These are phyloP conservation scores for Cyclotella choctawhatcheeana DNA, from an alignment of 108 stramenopile species.

Conservation along the genomic window DNA sequence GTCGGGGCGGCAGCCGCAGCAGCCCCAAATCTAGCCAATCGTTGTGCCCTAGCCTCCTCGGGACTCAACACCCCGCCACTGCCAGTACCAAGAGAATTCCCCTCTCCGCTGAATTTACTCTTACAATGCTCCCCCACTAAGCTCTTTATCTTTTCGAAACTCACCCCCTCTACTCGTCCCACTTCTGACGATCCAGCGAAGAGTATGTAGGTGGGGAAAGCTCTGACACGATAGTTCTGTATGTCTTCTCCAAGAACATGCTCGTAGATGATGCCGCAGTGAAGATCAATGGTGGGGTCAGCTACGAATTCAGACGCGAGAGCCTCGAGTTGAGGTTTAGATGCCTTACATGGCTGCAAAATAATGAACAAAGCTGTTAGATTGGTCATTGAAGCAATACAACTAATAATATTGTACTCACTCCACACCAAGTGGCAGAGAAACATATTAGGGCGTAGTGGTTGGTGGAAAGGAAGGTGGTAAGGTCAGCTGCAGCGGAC, in stretches of 20 bases:
- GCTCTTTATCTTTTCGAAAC: slow-evolving; percentile 63
- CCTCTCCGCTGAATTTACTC: slow-evolving; percentile 48
- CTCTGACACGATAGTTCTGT: slow-evolving; percentile 64
- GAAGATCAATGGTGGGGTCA: slow-evolving; percentile 39
- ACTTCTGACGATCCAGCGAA: slow-evolving; percentile 46
- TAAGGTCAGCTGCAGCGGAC: slow-evolving; percentile 47
- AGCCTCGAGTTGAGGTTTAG: slow-evolving; percentile 65
- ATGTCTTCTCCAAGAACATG: slow-evolving; percentile 65
- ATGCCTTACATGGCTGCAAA: slow-evolving; percentile 77
- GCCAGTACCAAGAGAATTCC: slow-evolving; percentile 69
- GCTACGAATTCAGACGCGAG: slow-evolving; percentile 43
- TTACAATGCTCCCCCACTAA: slow-evolving; percentile 55
- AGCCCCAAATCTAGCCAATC: slow-evolving; percentile 68
- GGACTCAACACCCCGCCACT: slow-evolving; percentile 50
- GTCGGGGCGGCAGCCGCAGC: slow-evolving; percentile 7
- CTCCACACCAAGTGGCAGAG: slow-evolving; percentile 54
- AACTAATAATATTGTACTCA: too few species aligned
- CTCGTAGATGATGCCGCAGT: slow-evolving; percentile 73
- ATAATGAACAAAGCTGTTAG: slow-evolving; percentile 74
- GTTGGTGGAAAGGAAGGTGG: slow-evolving; percentile 54
- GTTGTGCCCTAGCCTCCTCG: slow-evolving; percentile 63
- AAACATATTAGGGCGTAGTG: slow-evolving; percentile 60
- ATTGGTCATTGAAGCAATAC: too few species aligned
- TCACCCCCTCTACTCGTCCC: slow-evolving; percentile 74
- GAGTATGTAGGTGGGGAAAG: slow-evolving; percentile 83